Base-by-base conservation (phyloP, 805 yeast genomes). In the Ogataea henricii region DNA sequence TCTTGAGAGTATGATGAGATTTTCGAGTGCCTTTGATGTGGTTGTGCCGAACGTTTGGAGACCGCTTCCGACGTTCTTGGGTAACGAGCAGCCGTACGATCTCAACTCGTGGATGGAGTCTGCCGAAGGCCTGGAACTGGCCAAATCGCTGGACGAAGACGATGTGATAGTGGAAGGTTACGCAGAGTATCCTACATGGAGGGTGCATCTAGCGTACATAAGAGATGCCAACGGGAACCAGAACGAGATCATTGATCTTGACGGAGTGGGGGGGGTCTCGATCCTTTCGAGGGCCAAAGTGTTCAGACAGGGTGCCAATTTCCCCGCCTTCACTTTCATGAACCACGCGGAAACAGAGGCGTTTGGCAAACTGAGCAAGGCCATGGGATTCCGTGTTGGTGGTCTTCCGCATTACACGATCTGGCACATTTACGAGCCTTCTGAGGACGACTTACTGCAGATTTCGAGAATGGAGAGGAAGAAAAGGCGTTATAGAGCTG, bases 71-170 rank as follows among this genome's bases (percentile, higher is more conserved):
- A 85, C 83, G 39, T 94, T 91, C 69, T 77, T 94, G 53, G 95
- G 94, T 16, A 80, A 81, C 54, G 95, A 88, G 64, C 99, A 94
- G 68, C 90, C 98, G 1, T 94, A 94, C 66, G 99, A 94, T 68
- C 78, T 94, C 63, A 94, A 94, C 69, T 88, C 97, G 12, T 94
- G 99, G 99, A 79, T 89, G 48, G 99, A 94, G 70, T 82, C 91
- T 3, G 85, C 82, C 5, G 82, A 85, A 8, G 97, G 89, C 1
- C 50, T 85, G 13, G 81, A 81, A 43, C 67, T 87, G 57, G 94
- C 95, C 0, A 64, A 69, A 34, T 74, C 76, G 0, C 69, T 87
- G 46, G 80, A 77, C 47, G 92, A 87, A 64, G 94, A 87, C 62
- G 95, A 86, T 60, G 94, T 87, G 37, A 87, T 87, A 52, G 96